phyloP scores from a whole-genome alignment of 1,139 yeast genomes.

The Candida labiduridarum region DNA sequence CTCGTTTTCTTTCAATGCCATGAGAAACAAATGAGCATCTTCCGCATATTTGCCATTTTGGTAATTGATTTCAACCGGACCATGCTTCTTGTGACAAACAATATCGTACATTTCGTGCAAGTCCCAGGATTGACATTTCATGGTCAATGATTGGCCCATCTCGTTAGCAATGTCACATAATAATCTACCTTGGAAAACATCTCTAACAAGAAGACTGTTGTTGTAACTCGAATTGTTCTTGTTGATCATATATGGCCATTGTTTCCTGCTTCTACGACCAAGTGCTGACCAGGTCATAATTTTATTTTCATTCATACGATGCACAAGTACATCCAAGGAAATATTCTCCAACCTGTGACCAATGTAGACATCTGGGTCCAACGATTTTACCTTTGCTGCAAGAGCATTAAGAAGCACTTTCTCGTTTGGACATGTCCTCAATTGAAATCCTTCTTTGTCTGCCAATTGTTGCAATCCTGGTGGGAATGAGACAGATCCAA shows the following conservation, averaged over 20 bases:
- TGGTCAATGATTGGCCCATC: constrained; percentile 89
- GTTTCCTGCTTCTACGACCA: constrained; percentile 77
- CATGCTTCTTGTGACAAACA: constrained; percentile 62
- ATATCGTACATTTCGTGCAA: constrained; percentile 87
- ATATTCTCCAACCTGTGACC: constrained; percentile 87
- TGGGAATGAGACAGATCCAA: constrained; percentile 63
- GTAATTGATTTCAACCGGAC: constrained; percentile 72
- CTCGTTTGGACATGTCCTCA: constrained; percentile 71
- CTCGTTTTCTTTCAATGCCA: constrained; percentile 73
- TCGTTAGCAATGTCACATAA: constrained; percentile 93
- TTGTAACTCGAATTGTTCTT: constrained; percentile 42
- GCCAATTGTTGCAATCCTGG: constrained; percentile 69
- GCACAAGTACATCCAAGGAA: constrained; percentile 78
- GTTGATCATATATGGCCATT: constrained; percentile 71
- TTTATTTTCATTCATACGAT: constrained; percentile 74
- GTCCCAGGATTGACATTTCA: constrained; percentile 96
- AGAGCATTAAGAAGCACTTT: constrained; percentile 72
- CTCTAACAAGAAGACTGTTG: constrained; percentile 59
- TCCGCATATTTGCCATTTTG: constrained; percentile 67
- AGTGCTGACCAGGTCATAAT: constrained; percentile 79
- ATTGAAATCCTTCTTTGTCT: constrained; percentile 46
- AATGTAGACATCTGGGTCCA: constrained; percentile 88
- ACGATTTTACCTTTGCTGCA: constrained; percentile 65
- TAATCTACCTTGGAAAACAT: constrained; percentile 82
- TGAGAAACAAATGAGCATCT: constrained; percentile 65